Conservation (phyloP, 2,329 filamentous ascomycete species). For the Zymoseptoria pseudotritici region DNA sequence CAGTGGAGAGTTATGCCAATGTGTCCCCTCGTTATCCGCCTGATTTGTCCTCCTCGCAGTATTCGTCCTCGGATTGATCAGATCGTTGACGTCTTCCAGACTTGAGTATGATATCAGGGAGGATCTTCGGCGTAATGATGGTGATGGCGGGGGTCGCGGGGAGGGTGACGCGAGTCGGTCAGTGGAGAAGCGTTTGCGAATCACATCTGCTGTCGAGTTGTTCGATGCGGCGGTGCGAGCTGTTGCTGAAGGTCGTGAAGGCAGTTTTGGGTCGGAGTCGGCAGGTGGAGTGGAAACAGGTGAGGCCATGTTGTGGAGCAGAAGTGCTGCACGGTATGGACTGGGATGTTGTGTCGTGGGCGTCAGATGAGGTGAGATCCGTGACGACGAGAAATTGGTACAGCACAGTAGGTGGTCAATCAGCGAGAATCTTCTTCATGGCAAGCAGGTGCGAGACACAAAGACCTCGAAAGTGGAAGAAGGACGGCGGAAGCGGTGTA, state of each 20-base stretch:
- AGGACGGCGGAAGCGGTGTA: background rate
- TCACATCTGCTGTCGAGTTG: background rate
- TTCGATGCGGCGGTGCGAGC: background rate
- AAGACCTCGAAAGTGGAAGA: background rate
- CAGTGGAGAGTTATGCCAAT: conserved; percentile 74
- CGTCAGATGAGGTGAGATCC: background rate
- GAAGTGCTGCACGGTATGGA: background rate
- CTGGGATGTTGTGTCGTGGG: background rate
- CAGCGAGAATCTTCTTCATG: background rate
- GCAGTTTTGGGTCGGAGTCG: background rate
- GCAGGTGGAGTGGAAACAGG: background rate
- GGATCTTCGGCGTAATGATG: conserved; percentile 53
- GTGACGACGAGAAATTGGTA: too few relatives aligned
- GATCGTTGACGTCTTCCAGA: conserved; percentile 63
- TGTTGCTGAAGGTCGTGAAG: background rate
- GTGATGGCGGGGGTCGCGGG: conserved; percentile 16
- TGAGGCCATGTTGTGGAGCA: background rate
- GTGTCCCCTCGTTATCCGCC: conserved; percentile 49
- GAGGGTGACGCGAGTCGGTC: conserved; percentile 14
- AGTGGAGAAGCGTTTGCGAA: conserved; percentile 9
- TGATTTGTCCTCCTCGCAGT: conserved; percentile 27
- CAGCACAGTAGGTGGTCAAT: background rate
- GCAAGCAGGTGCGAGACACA: background rate
- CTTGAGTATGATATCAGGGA: conserved; percentile 74
- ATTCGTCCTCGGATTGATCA: conserved; percentile 47